These are phyloP conservation scores for Apophysomyces elegans DNA, from an alignment of 371 early-diverging fungal genomes.

Conservation along the genomic window DNA sequence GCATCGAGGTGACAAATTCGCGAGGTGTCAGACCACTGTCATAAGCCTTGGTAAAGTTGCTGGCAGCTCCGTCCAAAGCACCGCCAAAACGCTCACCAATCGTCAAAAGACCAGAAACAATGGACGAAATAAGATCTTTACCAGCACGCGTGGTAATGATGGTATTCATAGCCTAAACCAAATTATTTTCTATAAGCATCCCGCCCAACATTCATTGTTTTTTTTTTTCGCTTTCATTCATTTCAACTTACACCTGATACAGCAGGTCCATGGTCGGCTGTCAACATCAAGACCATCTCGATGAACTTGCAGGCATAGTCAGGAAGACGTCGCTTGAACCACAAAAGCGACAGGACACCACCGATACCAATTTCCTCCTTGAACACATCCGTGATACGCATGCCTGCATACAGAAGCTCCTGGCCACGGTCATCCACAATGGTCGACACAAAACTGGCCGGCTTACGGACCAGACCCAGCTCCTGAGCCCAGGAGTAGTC, in stretches of 20 bases:
- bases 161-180: slow-evolving; percentile 86
- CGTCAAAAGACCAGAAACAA: slow-evolving; percentile 91
- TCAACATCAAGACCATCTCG: slow-evolving; percentile 97
- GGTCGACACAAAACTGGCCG: slow-evolving; percentile 94
- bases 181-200: background rate
- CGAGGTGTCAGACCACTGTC: slow-evolving; percentile 86
- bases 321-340: slow-evolving; percentile 96
- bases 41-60: slow-evolving; percentile 82
- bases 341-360: slow-evolving; percentile 91
- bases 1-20: slow-evolving; percentile 88
- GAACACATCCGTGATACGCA: slow-evolving; percentile 95
- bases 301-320: slow-evolving; percentile 93
- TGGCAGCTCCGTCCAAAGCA: slow-evolving; percentile 94
- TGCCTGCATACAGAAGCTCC: slow-evolving; percentile 95
- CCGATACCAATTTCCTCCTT: slow-evolving; percentile 96
- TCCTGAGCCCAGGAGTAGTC: slow-evolving; percentile 98
- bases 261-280: slow-evolving; percentile 94
- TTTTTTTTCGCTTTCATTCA: background rate
- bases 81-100: slow-evolving; percentile 96
- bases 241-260: slow-evolving; percentile 40
- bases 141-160: slow-evolving; percentile 98
- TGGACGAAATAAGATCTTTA: slow-evolving; percentile 91
- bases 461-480: slow-evolving; percentile 95
- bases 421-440: slow-evolving; percentile 98
- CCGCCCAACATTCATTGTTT: background rate